A percentile compares a stretch with the other conserved stretches of the same genome.
Evolutionary conservation across 805 yeast species (phyloP).

Genomic region (Candida coquimbonensis): DNA sequence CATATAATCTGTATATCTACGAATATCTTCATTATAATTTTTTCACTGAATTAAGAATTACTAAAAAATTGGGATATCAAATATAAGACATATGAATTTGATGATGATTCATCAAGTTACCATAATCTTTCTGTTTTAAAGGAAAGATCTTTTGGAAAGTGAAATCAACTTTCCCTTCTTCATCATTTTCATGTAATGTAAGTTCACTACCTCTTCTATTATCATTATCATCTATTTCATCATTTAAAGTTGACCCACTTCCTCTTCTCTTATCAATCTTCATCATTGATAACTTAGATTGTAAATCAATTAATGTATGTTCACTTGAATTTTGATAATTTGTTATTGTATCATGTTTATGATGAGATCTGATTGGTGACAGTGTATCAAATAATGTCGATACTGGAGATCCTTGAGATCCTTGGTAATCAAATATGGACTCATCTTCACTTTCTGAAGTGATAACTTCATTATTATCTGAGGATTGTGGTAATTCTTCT

Average conservation of each 20-base stretch:
- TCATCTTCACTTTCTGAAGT: slow-evolving; percentile 4
- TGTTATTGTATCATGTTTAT: slow-evolving; percentile 12
- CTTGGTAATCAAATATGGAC: slow-evolving; percentile 7
- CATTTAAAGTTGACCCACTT: slow-evolving; percentile 17
- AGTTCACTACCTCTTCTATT: no score
- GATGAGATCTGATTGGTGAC: slow-evolving; percentile 12
- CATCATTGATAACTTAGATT: background rate
- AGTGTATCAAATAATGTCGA: background rate
- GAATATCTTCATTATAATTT: no score
- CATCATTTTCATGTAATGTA: background rate
- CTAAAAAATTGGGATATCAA: background rate
- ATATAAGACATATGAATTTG: background rate
- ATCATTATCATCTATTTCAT: background rate
- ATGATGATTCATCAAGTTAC: background rate
- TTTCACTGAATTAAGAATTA: no score
- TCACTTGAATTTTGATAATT: slow-evolving; percentile 14
- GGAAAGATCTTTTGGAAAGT: slow-evolving; percentile 19
- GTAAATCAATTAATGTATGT: slow-evolving; percentile 12
- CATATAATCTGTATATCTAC: no score
- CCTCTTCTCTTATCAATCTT: slow-evolving; percentile 3
- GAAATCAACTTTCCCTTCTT: slow-evolving; percentile 10
- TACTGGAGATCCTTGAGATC: no score
- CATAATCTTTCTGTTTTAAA: slow-evolving; percentile 4
- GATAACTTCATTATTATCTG: background rate
- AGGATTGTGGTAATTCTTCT: slow-evolving; percentile 8